These are phyloP conservation scores for Penicillium canariense DNA, from an alignment of 495 filamentous ascomycete species.

Conservation along the genomic window DNA sequence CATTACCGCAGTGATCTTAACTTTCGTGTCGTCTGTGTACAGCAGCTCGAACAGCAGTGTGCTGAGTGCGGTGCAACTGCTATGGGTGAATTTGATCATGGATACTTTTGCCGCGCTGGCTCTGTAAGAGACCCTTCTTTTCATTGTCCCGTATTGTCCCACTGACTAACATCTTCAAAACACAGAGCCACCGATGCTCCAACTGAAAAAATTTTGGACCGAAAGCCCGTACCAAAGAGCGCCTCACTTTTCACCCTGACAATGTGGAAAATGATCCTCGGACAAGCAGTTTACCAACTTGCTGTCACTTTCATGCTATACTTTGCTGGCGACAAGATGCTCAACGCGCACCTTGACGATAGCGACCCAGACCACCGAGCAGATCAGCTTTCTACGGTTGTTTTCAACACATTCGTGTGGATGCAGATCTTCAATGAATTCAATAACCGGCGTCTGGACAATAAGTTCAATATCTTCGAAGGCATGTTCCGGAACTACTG, in stretches of 20 bases:
- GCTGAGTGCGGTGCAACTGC: slow-evolving; percentile 78
- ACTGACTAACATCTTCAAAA: slow-evolving; percentile 7
- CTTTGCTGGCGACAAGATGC: slow-evolving; percentile 63
- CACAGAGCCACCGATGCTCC: slow-evolving; percentile 74
- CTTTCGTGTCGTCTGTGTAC: slow-evolving; percentile 80
- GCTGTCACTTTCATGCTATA: slow-evolving; percentile 74
- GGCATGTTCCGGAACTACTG: slow-evolving; percentile 74
- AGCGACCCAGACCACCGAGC: slow-evolving; percentile 28
- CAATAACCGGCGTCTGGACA: slow-evolving; percentile 89
- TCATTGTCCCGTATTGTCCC: neutral
- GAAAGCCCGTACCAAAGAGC: slow-evolving; percentile 78
- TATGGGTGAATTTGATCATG: slow-evolving; percentile 96
- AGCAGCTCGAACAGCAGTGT: slow-evolving; percentile 65
- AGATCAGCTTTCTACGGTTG: slow-evolving; percentile 63
- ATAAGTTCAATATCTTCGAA: slow-evolving; percentile 87
- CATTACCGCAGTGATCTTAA: slow-evolving; percentile 79
- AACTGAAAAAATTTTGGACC: slow-evolving; percentile 71
- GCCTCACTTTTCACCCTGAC: slow-evolving; percentile 74
- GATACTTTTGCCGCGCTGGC: slow-evolving; percentile 87
- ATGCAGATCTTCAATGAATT: slow-evolving; percentile 97
- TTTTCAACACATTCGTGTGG: slow-evolving; percentile 96
- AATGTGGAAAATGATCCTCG: slow-evolving; percentile 97
- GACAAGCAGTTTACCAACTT: slow-evolving; percentile 81
- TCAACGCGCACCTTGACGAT: slow-evolving; percentile 47
- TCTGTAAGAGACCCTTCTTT: slow-evolving; percentile 35